phyloP scores from a whole-genome alignment of 1,284 basidiomycete genomes.

The Vanrija humicola region DNA sequence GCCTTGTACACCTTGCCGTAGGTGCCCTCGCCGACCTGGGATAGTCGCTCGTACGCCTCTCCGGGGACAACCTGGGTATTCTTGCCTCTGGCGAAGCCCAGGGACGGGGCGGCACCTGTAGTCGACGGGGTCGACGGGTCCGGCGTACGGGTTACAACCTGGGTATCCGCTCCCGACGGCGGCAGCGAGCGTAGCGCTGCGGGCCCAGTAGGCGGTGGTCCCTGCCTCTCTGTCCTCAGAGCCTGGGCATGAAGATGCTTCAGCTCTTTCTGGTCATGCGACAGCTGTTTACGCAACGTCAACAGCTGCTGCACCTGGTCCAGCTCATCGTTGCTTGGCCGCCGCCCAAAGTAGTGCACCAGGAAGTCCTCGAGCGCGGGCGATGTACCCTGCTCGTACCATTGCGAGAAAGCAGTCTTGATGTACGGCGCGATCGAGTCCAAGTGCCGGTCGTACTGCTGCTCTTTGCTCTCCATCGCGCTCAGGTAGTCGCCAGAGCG shows the following conservation, averaged over 20 bases:
- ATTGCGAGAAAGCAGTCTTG: conserved; percentile 34
- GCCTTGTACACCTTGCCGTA: conserved; percentile 99
- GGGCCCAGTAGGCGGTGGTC: not conserved
- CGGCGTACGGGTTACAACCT: too few species aligned
- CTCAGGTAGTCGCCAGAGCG: conserved; percentile 14
- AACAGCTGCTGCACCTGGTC: conserved; percentile 33
- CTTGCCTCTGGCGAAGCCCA: too few species aligned
- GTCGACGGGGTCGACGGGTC: too few species aligned
- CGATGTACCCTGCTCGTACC: conserved; percentile 27
- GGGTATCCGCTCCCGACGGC: too few species aligned
- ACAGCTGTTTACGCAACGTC: conserved; percentile 15
- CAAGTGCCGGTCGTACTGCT: conserved; percentile 21
- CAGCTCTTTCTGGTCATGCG: conserved; percentile 25
- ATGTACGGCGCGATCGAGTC: conserved; percentile 35
- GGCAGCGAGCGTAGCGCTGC: not conserved
- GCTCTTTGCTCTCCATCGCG: conserved; percentile 22
- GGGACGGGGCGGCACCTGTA: too few species aligned
- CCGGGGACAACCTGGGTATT: conserved; percentile 3
- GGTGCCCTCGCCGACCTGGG: conserved; percentile 96
- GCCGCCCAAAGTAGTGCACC: conserved; percentile 36
- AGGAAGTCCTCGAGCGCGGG: conserved; percentile 32
- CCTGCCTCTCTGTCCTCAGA: not conserved
- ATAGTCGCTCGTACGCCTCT: conserved; percentile 77
- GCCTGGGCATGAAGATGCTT: conserved; percentile 14
- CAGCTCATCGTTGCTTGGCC: conserved; percentile 26